These are phyloP conservation scores for Mycena filopes DNA, from an alignment of 768 basidiomycete genomes.

Conservation along the genomic window DNA sequence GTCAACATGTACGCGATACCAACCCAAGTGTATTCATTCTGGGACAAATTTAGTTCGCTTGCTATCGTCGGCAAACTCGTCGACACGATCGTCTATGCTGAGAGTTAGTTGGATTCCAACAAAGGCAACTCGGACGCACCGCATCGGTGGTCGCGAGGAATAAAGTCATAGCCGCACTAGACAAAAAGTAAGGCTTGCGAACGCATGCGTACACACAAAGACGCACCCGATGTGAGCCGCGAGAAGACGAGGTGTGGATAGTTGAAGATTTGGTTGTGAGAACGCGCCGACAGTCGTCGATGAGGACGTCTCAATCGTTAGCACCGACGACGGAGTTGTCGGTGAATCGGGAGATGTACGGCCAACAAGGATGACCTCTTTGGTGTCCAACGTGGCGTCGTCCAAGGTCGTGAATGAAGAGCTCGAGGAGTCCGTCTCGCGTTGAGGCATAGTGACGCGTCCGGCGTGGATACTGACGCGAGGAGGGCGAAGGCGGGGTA, in stretches of 20 bases:
- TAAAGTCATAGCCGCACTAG: slow-evolving; percentile 79
- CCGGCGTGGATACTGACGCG: neutral
- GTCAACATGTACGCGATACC: slow-evolving; percentile 87
- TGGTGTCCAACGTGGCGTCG: slow-evolving; percentile 3
- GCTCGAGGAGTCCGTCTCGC: slow-evolving; percentile 13
- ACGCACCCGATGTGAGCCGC: slow-evolving; percentile 76
- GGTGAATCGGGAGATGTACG: slow-evolving; percentile 21
- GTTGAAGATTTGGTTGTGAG: slow-evolving; percentile 35
- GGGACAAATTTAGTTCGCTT: slow-evolving; percentile 72
- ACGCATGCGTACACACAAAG: slow-evolving; percentile 21
- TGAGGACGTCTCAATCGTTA: slow-evolving; percentile 43
- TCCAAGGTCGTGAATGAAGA: slow-evolving; percentile 21
- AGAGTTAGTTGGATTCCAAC: slow-evolving; percentile 4
- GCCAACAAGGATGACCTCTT: slow-evolving; percentile 7
- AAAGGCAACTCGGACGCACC: slow-evolving; percentile 53
- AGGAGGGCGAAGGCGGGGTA: neutral
- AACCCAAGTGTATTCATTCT: slow-evolving; percentile 86
- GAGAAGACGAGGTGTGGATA: slow-evolving; percentile 69
- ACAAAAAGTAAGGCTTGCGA: slow-evolving; percentile 14
- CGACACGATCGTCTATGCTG: slow-evolving; percentile 76
- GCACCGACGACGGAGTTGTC: slow-evolving; percentile 37
- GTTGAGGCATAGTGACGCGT: slow-evolving; percentile 7
- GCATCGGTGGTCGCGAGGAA: slow-evolving; percentile 91
- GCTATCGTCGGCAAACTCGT: slow-evolving; percentile 86
- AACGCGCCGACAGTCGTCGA: slow-evolving; percentile 42